Conservation (phyloP, 257 asterid genomes). For the Solanum medicagineum region DNA sequence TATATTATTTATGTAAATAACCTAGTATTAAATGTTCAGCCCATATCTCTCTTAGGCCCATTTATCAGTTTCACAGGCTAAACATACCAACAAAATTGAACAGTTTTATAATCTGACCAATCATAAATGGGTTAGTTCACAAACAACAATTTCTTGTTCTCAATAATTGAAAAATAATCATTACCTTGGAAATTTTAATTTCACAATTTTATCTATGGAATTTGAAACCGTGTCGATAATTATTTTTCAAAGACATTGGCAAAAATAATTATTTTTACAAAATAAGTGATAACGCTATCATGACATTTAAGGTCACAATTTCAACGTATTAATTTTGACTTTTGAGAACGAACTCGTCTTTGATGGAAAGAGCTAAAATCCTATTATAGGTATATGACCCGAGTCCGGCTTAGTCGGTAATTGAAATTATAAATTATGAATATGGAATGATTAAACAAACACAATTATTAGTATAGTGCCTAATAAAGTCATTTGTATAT, state of each 20-base stretch:
- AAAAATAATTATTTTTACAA: neutral
- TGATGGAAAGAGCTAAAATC: neutral
- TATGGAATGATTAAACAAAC: neutral
- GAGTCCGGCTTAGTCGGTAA: neutral
- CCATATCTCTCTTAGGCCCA: neutral
- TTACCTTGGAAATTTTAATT: neutral
- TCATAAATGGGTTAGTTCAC: neutral
- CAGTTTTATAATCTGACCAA: neutral
- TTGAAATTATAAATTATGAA: neutral
- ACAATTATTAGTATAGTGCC: neutral
- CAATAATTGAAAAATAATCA: neutral
- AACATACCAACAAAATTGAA: neutral
- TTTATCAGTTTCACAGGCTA: neutral
- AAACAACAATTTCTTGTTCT: too few species aligned
- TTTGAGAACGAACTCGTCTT: neutral
- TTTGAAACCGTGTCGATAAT: neutral
- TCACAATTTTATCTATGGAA: neutral
- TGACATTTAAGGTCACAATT: neutral
- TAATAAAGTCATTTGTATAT: neutral
- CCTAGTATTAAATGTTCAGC: neutral
- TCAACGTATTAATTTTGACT: neutral
- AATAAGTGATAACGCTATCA: neutral
- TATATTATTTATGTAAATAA: too few species aligned
- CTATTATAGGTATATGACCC: accelerated
- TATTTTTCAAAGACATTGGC: neutral